Percentiles rank a stretch among this genome's conserved stretches.
phyloP scores from a whole-genome alignment of 1,284 basidiomycete species.

The Ganoderma resinaceum region DNA sequence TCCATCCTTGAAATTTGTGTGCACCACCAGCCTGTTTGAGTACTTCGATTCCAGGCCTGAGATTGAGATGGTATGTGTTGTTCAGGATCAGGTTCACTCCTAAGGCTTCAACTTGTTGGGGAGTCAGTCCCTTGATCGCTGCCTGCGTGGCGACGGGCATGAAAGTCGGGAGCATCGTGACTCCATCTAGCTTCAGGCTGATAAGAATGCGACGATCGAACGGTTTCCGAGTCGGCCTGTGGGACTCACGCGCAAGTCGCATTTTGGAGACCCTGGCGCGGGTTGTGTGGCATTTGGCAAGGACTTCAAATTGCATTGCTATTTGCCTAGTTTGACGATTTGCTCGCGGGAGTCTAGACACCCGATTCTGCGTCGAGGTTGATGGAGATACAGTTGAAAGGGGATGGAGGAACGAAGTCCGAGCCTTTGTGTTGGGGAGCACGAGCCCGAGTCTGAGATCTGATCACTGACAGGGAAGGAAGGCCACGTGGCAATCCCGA shows the following conservation, averaged over 20 bases:
- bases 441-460: not conserved
- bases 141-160: slow-evolving; percentile 93
- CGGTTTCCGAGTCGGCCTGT: not conserved
- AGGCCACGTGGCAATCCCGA: slow-evolving; percentile 29
- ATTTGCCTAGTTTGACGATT: slow-evolving; percentile 15
- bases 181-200: slow-evolving; percentile 61
- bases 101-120: slow-evolving; percentile 83
- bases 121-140: slow-evolving; percentile 84
- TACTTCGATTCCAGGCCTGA: slow-evolving; percentile 78
- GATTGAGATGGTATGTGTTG: slow-evolving; percentile 86
- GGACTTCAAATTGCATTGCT: slow-evolving; percentile 78
- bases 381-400: not conserved
- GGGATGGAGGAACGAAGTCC: not conserved
- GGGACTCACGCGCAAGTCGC: slow-evolving; percentile 67
- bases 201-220: not conserved
- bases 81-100: slow-evolving; percentile 84
- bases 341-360: not conserved
- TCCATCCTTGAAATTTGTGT: slow-evolving; percentile 87
- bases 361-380: not conserved
- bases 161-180: slow-evolving; percentile 84
- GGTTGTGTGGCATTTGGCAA: slow-evolving; percentile 81
- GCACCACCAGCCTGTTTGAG: slow-evolving; percentile 79
- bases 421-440: not conserved
- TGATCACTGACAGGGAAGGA: not conserved
- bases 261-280: slow-evolving; percentile 80